Evolutionary conservation across 2,329 filamentous ascomycete species (phyloP), one percentile per base, ranked within the genome.

Genomic region (Stagonosporopsis chrysanthemi): DNA sequence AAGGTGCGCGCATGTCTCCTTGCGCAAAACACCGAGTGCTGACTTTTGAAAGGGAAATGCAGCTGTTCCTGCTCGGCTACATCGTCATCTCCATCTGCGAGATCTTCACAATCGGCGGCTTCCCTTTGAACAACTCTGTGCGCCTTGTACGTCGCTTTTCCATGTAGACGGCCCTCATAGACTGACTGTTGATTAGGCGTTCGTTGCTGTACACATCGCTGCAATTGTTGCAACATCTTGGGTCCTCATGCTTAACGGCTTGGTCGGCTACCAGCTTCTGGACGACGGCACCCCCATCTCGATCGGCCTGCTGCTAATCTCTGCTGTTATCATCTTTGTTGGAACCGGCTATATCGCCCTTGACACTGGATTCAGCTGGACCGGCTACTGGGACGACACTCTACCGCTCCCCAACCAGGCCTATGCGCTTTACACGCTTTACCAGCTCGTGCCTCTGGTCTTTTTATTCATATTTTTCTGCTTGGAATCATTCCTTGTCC

Each of bases 271-370:
- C 76, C 95, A 99, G 75, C 80, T 98, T 22, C 82, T 98, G 41
- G 95, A 99, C 66, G 95, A 99, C 68, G 95, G 95, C 44, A 99
- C 95, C 0, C 83, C 90, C 0, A 77, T 96, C 23, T 98, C 94
- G 0, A 71, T 98, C 14, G 89, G 86, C 6, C 83, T 98, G 4
- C 87, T 96, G 50, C 61, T 88, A 47, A 80, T 80, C 39, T 97
- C 94, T 14, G 88, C 90, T 0, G 77, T 82, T 11, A 80, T 86
- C 14, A 80, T 98, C 52, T 90, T 98, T 70, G 82, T 98, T 61
- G 95, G 95, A 55, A 96, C 93, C 1, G 94, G 93, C 31, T 99
- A 97, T 76, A 96, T 99, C 71, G 90, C 92, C 12, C 88, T 99
- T 61, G 95, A 99, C 75, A 98, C 94, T 0, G 94, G 90, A 15